These are phyloP conservation scores for Dissophora globulifera DNA, from an alignment of 192 early-diverging fungal species.

Conservation along the genomic window DNA sequence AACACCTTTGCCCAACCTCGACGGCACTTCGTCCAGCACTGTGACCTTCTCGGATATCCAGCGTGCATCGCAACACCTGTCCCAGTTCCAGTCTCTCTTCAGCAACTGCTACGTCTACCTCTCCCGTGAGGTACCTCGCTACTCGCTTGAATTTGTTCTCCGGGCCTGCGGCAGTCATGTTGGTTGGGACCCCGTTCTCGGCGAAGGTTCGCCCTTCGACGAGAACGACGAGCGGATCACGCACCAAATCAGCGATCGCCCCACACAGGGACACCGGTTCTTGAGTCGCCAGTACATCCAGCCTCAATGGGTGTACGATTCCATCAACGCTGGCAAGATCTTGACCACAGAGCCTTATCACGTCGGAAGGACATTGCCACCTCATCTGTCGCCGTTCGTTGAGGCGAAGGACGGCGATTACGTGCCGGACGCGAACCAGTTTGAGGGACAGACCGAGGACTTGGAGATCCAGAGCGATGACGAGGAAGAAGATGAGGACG, in stretches of 20 bases:
- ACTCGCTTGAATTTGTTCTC: slow-evolving; percentile 92
- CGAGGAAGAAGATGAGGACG: background rate
- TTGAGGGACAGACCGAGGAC: slow-evolving; percentile 70
- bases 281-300: slow-evolving; percentile 84
- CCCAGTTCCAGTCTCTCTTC: slow-evolving; percentile 61
- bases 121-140: slow-evolving; percentile 94
- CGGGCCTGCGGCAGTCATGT: slow-evolving; percentile 89
- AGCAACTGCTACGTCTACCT: slow-evolving; percentile 83
- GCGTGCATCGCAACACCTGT: slow-evolving; percentile 56
- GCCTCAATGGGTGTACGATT: slow-evolving; percentile 99
- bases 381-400: slow-evolving; percentile 96
- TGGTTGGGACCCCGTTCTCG: slow-evolving; percentile 86
- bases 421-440: slow-evolving; percentile 74
- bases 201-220: slow-evolving; percentile 79
- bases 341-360: slow-evolving; percentile 73
- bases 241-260: slow-evolving; percentile 90
- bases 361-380: slow-evolving; percentile 84
- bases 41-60: slow-evolving; percentile 65
- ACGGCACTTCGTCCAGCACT: slow-evolving; percentile 49
- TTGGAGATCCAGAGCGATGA: background rate
- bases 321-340: slow-evolving; percentile 85
- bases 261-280: slow-evolving; percentile 70
- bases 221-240: slow-evolving; percentile 89
- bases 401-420: slow-evolving; percentile 88
- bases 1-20: slow-evolving; percentile 36